Base-by-base conservation (phyloP, 805 yeast genomes). In the Kodamaea nitidulidarum region DNA sequence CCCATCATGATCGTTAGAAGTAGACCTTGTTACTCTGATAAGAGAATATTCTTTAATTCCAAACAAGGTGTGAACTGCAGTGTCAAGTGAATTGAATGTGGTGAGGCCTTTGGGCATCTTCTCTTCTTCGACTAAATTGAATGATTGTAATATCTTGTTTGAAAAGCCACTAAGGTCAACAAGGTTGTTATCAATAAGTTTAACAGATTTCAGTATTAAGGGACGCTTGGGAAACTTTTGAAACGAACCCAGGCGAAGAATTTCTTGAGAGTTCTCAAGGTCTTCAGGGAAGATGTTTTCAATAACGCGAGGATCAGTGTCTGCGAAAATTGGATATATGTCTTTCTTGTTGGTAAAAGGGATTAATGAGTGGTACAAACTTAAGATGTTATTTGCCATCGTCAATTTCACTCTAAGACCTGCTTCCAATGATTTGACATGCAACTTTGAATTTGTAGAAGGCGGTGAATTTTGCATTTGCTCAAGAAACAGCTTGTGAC, bases 21-120 rank as follows among this genome's bases (percentile, higher is more conserved):
- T 76, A 1, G 80, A 75, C 42, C 81, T 57, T 2, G 81, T 75
- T 9, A 76, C 72, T 33, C 82, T 59, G 7, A 76, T 59, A 17
- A 76, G 48, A 1, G 79, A 61, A 51, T 65, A 76, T 9, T 68
- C 66, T 4, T 54, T 52, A 4, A 61, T 31, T 3, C 66, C 65
- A 51, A 75, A 76, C 9, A 75, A 48, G 2, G 63, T 52, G 28
- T 57, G 54, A 1, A 75, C 61, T 0, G 80, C 80, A 0, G 71
- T 68, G 45, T 71, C 70, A 17, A 76, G 65, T 3, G 71, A 58
- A 40, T 63, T 63, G 51, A 63, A 69, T 3, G 69, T 63, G 3
- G 70, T 58, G 27, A 53, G 49, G 8, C 47, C 39, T 8, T 37
- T 30, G 27, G 25, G 31, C 36, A 24, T 24, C 38, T 38, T 39